Base-by-base conservation (phyloP, 139 green algal species). In the Nannochloris sp. region DNA sequence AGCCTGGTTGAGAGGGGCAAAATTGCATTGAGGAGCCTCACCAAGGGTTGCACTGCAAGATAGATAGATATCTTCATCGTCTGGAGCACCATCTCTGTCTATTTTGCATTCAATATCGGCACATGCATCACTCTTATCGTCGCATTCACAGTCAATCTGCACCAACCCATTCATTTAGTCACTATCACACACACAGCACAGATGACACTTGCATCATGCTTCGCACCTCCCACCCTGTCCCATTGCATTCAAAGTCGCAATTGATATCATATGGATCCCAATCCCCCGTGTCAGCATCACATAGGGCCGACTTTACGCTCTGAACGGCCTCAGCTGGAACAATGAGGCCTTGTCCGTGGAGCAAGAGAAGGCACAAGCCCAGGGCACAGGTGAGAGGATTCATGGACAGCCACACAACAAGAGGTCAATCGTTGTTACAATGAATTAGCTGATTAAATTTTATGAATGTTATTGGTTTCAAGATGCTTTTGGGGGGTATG, bases 181-280 rank as follows among this genome's bases (percentile, higher is more conserved):
- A 20, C 46, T 26, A n/a, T n/a, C n/a, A n/a, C n/a, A n/a, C n/a
- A n/a, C n/a, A 53, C 33, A 53, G 46, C 6, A 28, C 46, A 53
- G 46, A 53, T 8, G 20, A 0, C 46, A 11, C 20, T 6, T 53
- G 16, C 46, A 23, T 23, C n/a, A 53, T 10, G 46, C 46, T 28
- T 53, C 46, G 46, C 50, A 59, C 50, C 25, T 59, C 50, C 50
- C 50, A 59, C 12, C 50, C 50, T 33, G 23, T 30, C 11, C 12
- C 25, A 17, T 29, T 29, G 25, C 50, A 59, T 12, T 30, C 25
- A 33, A 59, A 59, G 25, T 59, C 50, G 25, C 50, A 59, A 33
- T 59, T 59, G 23, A 59, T 59, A 59, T 59, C 50, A 11, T 59
- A 30, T 30, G 50, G 25, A 59, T 59, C 50, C 50, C 50, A 59